Evolutionary conservation across 495 filamentous ascomycete species (phyloP).

Genomic region (Darksidea phi): DNA sequence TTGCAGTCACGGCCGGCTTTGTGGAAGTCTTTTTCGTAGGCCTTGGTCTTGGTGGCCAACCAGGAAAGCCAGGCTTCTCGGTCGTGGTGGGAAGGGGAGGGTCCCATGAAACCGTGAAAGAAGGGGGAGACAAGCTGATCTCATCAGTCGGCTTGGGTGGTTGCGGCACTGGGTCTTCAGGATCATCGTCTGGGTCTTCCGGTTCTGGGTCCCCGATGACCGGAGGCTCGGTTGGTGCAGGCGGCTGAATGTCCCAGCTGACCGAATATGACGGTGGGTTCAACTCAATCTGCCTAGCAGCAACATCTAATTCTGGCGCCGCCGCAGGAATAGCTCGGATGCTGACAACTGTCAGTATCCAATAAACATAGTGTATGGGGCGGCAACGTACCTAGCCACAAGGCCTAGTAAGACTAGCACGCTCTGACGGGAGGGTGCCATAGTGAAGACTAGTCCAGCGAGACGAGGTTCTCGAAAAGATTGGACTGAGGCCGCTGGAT

Average conservation of each 20-base stretch:
- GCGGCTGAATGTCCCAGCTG: constrained; percentile 2
- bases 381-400: constrained; percentile 11
- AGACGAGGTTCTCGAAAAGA: not conserved
- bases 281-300: not conserved
- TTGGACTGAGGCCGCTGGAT: not conserved
- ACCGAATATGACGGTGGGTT: constrained; percentile 11
- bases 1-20: not conserved
- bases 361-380: not conserved
- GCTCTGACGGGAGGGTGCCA: constrained; percentile 17
- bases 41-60: not conserved
- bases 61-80: too few relatives aligned
- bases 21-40: not conserved
- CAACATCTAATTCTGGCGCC: not conserved
- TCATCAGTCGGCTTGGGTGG: not conserved
- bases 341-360: constrained; percentile 3
- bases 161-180: not conserved
- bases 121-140: constrained; percentile 2
- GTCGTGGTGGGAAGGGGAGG: not conserved
- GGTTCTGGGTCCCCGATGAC: not conserved
- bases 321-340: constrained; percentile 1
- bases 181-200: not conserved
- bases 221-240: constrained; percentile 7
- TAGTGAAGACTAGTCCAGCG: not conserved
- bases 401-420: constrained; percentile 22
- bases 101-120: constrained; percentile 2